Conservation (phyloP, 2,329 filamentous ascomycete species). For the Kalaharituber pfeilii region DNA sequence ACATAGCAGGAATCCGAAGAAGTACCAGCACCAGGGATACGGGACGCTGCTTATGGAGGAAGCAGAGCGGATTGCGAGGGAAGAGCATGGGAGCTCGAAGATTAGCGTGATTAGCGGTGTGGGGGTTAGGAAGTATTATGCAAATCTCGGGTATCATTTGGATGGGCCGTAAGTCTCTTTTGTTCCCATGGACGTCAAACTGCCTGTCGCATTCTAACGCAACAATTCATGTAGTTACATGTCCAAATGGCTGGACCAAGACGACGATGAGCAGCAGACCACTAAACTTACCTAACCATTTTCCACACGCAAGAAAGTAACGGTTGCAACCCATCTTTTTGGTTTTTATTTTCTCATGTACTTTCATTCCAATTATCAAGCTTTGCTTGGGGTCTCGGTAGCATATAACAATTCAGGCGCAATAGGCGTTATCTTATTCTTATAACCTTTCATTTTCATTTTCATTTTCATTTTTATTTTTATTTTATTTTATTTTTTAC, state of each 20-base stretch:
- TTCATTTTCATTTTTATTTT: background rate
- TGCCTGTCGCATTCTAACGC: background rate
- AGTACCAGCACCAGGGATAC: slow-evolving; percentile 97
- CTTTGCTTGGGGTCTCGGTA: background rate
- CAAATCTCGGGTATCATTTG: slow-evolving; percentile 77
- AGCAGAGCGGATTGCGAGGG: slow-evolving; percentile 80
- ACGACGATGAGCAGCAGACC: slow-evolving; percentile 25
- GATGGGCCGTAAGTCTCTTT: slow-evolving; percentile 69
- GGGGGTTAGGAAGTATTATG: slow-evolving; percentile 88
- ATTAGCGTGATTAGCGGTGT: slow-evolving; percentile 97
- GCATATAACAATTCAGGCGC: background rate
- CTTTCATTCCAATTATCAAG: background rate
- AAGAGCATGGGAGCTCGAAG: slow-evolving; percentile 87
- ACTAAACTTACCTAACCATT: background rate
- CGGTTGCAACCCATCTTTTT: background rate
- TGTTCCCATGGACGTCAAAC: background rate
- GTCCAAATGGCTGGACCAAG: slow-evolving; percentile 33
- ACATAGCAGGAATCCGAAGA: slow-evolving; percentile 81
- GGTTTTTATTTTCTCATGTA: background rate
- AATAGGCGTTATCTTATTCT: background rate
- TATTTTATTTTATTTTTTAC: background rate
- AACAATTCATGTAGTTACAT: slow-evolving; percentile 19
- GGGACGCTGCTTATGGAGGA: slow-evolving; percentile 96
- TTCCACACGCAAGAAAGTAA: background rate
- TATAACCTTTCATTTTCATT: background rate